Conservation (phyloP, 768 basidiomycete genomes). For the Rhizopogon salebrosus region DNA sequence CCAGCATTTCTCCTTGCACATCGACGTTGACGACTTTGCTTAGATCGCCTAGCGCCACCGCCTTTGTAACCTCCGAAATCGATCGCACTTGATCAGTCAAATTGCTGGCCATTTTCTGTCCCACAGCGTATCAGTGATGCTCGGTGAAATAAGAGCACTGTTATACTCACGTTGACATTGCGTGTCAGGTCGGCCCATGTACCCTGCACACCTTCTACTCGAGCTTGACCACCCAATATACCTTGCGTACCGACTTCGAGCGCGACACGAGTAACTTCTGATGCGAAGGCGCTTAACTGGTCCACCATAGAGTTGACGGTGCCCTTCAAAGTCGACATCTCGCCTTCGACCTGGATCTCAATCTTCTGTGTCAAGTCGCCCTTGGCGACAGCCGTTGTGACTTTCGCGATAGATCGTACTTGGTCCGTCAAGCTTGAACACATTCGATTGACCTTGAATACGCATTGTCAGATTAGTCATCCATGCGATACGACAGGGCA, state of each 20-base stretch:
- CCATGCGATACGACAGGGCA: not conserved
- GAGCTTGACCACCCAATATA: conserved; percentile 86
- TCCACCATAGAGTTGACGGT: conserved; percentile 96
- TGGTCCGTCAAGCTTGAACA: conserved; percentile 74
- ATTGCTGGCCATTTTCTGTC: conserved; percentile 82
- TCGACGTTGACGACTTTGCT: conserved; percentile 84
- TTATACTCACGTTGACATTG: conserved; percentile 69
- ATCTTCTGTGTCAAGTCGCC: conserved; percentile 93
- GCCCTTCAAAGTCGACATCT: conserved; percentile 79
- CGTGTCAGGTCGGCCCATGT: conserved; percentile 90
- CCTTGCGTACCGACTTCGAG: conserved; percentile 89
- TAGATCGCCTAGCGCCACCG: conserved; percentile 78
- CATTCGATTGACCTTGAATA: conserved; percentile 66
- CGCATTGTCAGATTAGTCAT: conserved; percentile 7
- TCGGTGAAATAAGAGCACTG: not conserved
- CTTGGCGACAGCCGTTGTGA: conserved; percentile 85
- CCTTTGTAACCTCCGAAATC: conserved; percentile 82
- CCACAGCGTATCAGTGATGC: not conserved
- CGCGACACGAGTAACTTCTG: conserved; percentile 78
- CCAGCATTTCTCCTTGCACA: conserved; percentile 92
- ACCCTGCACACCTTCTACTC: conserved; percentile 86
- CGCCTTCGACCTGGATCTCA: conserved; percentile 82
- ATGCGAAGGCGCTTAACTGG: conserved; percentile 80
- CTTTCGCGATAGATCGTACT: conserved; percentile 79
- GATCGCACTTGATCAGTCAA: conserved; percentile 85